phyloP scores from a whole-genome alignment of 2,329 filamentous ascomycete species.

The Sordariomycetes sp. region DNA sequence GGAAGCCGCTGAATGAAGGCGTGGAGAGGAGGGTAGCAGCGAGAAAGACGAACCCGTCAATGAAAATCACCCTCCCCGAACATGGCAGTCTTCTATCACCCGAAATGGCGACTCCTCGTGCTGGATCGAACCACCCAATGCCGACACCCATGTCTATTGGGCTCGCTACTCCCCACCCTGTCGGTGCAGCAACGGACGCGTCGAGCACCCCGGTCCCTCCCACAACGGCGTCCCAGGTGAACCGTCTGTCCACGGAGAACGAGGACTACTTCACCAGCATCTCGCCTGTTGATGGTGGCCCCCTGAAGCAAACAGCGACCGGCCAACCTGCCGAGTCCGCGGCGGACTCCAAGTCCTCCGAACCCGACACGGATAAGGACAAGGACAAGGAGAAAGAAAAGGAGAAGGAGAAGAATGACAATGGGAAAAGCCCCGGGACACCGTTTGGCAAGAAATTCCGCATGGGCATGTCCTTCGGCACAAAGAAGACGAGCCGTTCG shows the following conservation, averaged over 20 bases:
- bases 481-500: conserved; percentile 72
- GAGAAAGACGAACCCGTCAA: conserved; percentile 43
- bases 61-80: conserved; percentile 41
- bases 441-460: conserved; percentile 82
- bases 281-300: conserved; percentile 30
- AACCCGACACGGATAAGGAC: conserved; percentile 20
- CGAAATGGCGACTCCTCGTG: conserved; percentile 48
- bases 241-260: conserved; percentile 51
- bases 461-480: conserved; percentile 60
- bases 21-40: conserved; percentile 46
- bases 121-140: conserved; percentile 48
- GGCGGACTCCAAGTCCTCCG: conserved; percentile 31
- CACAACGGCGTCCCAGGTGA: conserved; percentile 43
- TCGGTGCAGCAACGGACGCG: conserved; percentile 35
- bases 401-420: conserved; percentile 37
- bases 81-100: conserved; percentile 23
- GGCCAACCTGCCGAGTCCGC: conserved; percentile 25
- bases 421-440: conserved; percentile 45
- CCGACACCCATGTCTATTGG: conserved; percentile 71
- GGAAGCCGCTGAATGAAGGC: conserved; percentile 55
- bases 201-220: conserved; percentile 36
- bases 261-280: conserved; percentile 71
- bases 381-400: conserved; percentile 27
- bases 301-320: conserved; percentile 34
- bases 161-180: conserved; percentile 55